Conservation (phyloP, 2,329 filamentous ascomycete genomes). For the Cordyceps fumosorosea region DNA sequence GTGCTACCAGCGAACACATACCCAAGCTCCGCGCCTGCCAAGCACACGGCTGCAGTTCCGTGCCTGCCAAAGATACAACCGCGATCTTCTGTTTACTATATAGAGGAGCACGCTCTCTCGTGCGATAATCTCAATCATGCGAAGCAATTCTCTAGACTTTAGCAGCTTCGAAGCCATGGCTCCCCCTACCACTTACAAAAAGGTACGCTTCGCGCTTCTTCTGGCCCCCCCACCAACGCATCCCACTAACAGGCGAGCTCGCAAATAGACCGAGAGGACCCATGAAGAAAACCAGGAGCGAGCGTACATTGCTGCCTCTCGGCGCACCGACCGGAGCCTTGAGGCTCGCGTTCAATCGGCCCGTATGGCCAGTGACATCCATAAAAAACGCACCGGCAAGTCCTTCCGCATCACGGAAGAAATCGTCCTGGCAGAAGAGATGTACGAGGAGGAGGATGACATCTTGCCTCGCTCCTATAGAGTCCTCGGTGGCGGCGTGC, state of each 20-base stretch:
- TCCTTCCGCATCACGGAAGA: conserved; percentile 75
- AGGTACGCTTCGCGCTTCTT: conserved; percentile 1
- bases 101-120: neutral
- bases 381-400: conserved; percentile 80
- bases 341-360: conserved; percentile 87
- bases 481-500: conserved; percentile 51
- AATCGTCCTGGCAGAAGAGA: conserved; percentile 83
- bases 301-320: conserved; percentile 86
- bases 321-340: conserved; percentile 76
- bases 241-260: neutral
- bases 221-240: neutral
- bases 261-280: conserved; percentile 59
- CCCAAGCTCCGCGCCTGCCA: neutral
- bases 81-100: neutral
- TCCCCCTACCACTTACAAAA: conserved; percentile 1
- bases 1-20: neutral
- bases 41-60: neutral
- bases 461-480: conserved; percentile 63
- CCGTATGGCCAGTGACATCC: conserved; percentile 79
- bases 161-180: conserved; percentile 8
- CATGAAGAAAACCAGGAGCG: conserved; percentile 80
- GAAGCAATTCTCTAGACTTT: conserved; percentile 8
- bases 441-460: conserved; percentile 94
- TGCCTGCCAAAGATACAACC: neutral
- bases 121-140: neutral